These are phyloP conservation scores for Wickerhamiella bombiphila DNA, from an alignment of 805 yeast genomes.

Conservation along the genomic window DNA sequence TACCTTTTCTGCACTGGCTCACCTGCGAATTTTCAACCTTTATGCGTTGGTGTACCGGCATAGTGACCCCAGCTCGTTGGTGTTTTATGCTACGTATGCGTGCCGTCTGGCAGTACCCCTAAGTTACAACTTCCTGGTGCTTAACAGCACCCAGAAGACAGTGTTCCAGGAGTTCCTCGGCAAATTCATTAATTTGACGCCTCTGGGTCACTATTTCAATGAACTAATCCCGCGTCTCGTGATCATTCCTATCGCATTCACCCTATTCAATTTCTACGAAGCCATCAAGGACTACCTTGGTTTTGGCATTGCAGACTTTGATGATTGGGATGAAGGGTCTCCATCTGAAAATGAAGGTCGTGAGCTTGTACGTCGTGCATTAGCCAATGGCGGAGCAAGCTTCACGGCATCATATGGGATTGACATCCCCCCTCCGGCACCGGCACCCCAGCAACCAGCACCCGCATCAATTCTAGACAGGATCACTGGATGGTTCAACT, in stretches of 20 bases:
- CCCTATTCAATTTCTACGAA: slow-evolving; percentile 55
- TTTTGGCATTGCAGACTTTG: slow-evolving; percentile 26
- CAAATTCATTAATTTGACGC: slow-evolving; percentile 56
- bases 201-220: slow-evolving; percentile 57
- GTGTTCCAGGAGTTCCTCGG: slow-evolving; percentile 65
- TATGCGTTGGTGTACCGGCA: slow-evolving; percentile 59
- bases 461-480: no score
- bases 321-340: slow-evolving; percentile 11
- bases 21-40: slow-evolving; percentile 55
- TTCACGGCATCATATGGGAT: neutral
- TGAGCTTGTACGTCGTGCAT: slow-evolving; percentile 22
- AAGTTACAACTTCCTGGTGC: slow-evolving; percentile 60
- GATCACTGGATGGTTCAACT: no score
- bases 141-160: slow-evolving; percentile 38
- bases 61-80: slow-evolving; percentile 59
- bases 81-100: slow-evolving; percentile 67
- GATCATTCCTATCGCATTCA: slow-evolving; percentile 51
- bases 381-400: slow-evolving; percentile 13
- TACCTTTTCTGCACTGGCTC: slow-evolving; percentile 50
- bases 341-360: slow-evolving; percentile 23
- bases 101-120: slow-evolving; percentile 73
- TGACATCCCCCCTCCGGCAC: neutral
- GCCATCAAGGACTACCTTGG: slow-evolving; percentile 33
- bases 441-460: no score
- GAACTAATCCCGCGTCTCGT: slow-evolving; percentile 64